Evolutionary conservation across 2,329 filamentous ascomycete genomes (phyloP).

Genomic region (Fusarium guadeloupense): DNA sequence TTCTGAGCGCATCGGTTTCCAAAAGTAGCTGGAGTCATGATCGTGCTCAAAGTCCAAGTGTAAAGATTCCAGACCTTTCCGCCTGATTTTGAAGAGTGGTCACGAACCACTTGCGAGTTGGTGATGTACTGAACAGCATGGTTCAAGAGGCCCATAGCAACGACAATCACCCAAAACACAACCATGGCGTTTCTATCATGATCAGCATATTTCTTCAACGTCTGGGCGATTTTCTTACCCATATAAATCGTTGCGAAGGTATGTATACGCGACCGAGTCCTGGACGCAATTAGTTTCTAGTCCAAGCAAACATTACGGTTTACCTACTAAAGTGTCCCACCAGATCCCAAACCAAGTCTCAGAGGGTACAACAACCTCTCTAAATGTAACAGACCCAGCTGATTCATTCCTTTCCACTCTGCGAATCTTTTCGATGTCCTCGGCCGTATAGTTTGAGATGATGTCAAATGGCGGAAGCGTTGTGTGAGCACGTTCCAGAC

Average conservation of each 20-base stretch:
- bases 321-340: conserved; percentile 51
- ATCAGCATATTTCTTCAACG: neutral
- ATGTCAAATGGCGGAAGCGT: conserved; percentile 49
- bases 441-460: conserved; percentile 48
- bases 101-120: conserved; percentile 1
- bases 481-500: conserved; percentile 34
- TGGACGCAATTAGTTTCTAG: conserved; percentile 23
- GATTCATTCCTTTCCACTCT: conserved; percentile 45
- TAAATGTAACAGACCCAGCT: conserved; percentile 13
- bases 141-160: conserved; percentile 49
- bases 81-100: neutral
- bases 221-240: conserved; percentile 37
- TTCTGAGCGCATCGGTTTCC: conserved; percentile 55
- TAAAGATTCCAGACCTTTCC: conserved; percentile 3
- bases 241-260: conserved; percentile 49
- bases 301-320: neutral
- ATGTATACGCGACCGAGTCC: conserved; percentile 50
- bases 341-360: conserved; percentile 47
- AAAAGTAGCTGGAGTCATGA: conserved; percentile 55
- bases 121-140: conserved; percentile 38
- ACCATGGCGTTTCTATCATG: conserved; percentile 46
- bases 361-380: conserved; percentile 49
- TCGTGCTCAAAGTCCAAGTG: conserved; percentile 47
- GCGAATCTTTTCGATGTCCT: conserved; percentile 45
- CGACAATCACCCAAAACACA: conserved; percentile 53